Conservation (phyloP, 2,329 filamentous ascomycete species). For the Sporothrix inflata region DNA sequence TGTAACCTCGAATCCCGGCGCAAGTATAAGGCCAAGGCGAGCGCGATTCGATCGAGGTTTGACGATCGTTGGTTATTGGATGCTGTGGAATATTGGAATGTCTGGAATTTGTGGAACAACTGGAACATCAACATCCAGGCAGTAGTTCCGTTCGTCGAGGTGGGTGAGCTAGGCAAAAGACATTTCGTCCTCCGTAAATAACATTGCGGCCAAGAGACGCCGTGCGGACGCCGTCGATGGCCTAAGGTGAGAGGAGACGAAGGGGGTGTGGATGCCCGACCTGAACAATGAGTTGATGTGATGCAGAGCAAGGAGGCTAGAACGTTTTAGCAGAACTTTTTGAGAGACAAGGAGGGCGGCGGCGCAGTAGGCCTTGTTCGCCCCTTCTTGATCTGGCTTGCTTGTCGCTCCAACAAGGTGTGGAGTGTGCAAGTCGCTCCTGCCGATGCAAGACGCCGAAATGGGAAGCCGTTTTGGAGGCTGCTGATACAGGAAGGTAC, state of each 20-base stretch:
- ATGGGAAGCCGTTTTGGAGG: background rate
- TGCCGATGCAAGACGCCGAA: constrained; percentile 11
- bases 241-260: background rate
- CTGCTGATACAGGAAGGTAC: background rate
- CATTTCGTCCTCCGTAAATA: background rate
- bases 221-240: background rate
- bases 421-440: constrained; percentile 4
- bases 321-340: constrained; percentile 10
- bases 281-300: background rate
- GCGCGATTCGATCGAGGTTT: background rate
- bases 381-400: constrained; percentile 14
- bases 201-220: constrained; percentile 7
- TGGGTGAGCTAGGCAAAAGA: background rate
- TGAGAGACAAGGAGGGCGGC: background rate
- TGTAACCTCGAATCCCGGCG: background rate
- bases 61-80: background rate
- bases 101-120: background rate
- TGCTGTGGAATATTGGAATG: background rate
- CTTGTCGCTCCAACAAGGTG: constrained; percentile 11
- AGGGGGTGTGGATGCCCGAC: background rate
- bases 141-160: background rate
- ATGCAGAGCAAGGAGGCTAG: constrained; percentile 10
- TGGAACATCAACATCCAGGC: background rate
- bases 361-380: background rate
- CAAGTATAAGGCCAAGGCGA: background rate